These are phyloP conservation scores for Mycotypha africana DNA, from an alignment of 371 early-diverging fungal genomes.

Conservation along the genomic window DNA sequence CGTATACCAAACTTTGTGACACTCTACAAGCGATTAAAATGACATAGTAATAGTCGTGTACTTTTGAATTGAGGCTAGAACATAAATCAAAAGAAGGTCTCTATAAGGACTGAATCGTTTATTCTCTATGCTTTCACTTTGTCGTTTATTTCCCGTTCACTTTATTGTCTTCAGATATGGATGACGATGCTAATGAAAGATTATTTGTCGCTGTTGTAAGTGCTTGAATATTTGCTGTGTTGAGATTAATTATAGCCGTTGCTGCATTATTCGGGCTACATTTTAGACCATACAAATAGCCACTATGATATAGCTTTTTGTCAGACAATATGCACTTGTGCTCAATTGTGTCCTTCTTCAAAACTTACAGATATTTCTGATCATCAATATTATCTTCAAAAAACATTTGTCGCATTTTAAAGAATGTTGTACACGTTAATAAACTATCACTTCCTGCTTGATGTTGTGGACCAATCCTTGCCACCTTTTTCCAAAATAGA, in stretches of 20 bases:
- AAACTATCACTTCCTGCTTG: slow-evolving; percentile 99
- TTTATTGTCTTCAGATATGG: slow-evolving; percentile 16
- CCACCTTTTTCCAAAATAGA: no score
- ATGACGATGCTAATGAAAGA: slow-evolving; percentile 18
- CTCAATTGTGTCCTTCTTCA: no score
- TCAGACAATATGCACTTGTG: background rate
- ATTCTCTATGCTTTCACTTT: no score
- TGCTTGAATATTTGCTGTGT: slow-evolving; percentile 10
- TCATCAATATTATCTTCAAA: slow-evolving; percentile 96
- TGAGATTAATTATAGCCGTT: no score
- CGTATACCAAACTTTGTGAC: no score
- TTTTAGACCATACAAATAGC: slow-evolving; percentile 55
- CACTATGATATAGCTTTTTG: slow-evolving; percentile 17
- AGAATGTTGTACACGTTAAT: slow-evolving; percentile 94
- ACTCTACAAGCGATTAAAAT: no score
- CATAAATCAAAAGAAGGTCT: no score
- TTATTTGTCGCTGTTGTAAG: slow-evolving; percentile 26
- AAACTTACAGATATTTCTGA: slow-evolving; percentile 73
- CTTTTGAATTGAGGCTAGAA: no score
- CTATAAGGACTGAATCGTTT: no score
- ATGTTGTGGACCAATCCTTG: slow-evolving; percentile 97
- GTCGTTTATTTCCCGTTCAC: slow-evolving; percentile 15
- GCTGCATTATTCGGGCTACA: slow-evolving; percentile 39
- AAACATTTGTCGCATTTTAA: slow-evolving; percentile 92
- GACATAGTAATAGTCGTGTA: no score